Evolutionary conservation across 2,329 filamentous ascomycete species (phyloP).

Genomic region (Phialophora chinensis): DNA sequence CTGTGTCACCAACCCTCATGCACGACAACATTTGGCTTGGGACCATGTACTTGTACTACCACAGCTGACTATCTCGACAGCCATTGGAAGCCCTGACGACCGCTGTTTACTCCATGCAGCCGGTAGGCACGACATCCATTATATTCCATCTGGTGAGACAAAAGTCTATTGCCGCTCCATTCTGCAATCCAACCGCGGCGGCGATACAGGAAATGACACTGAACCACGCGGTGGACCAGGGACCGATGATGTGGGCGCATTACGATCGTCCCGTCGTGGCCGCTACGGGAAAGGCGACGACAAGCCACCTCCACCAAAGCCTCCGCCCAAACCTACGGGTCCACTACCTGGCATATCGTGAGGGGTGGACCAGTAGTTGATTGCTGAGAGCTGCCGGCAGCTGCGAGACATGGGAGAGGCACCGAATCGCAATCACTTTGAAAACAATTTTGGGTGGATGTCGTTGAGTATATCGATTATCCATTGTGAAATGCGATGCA

Average conservation of each 20-base stretch:
- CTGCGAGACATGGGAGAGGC: background rate
- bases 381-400: background rate
- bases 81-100: background rate
- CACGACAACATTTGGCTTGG: slow-evolving; percentile 13
- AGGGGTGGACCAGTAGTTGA: background rate
- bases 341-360: slow-evolving; percentile 30
- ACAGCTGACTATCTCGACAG: background rate
- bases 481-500: background rate
- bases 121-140: background rate
- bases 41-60: background rate
- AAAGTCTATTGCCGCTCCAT: background rate
- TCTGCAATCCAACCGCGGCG: background rate
- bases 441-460: background rate
- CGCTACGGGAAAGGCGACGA: slow-evolving; percentile 5
- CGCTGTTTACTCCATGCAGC: background rate
- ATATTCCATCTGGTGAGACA: background rate
- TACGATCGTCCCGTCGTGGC: background rate
- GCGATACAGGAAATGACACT: background rate
- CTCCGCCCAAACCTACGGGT: slow-evolving; percentile 23
- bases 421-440: background rate
- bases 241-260: background rate
- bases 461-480: background rate
- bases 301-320: slow-evolving; percentile 24
- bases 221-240: background rate
- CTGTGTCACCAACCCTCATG: slow-evolving; percentile 25